Evolutionary conservation across 805 yeast species (phyloP), one percentile per base, ranked within the genome.

Genomic region (Zygotorulaspora florentina): DNA sequence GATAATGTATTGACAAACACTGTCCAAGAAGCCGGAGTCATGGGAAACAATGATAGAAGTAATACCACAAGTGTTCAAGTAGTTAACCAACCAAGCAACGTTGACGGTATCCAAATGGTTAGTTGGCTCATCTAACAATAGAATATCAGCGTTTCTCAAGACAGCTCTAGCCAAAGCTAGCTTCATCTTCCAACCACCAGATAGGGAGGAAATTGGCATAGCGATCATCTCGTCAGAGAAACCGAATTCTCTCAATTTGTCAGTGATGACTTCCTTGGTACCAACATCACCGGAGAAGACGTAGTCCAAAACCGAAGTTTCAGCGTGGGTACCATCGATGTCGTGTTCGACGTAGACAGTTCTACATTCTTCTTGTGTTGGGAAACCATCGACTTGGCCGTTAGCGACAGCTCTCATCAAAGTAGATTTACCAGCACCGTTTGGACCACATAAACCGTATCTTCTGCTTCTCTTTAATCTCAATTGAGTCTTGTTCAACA

Each of bases 141-240:
- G 80, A 70, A 91, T 93, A 75, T 87, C 96, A 68, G 99, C 98
- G 77, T 90, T 90, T 82, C 87, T 87, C 77, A 91, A 83, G 68
- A 91, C 97, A 69, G 99, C 99, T 79, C 97, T 88, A 65, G 99
- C 98, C 68, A 91, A 82, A 71, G 98, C 98, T 74, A 91, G 83
- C 79, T 93, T 93, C 99, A 91, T 91, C 85, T 93, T 93, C 99
- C 99, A 91, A 83, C 99, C 99, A 85, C 99, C 99, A 69, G 99
- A 93, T 64, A 93, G 81, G 57, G 97, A 87, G 69, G 88, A 82
- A 72, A 91, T 91, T 68, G 97, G 95, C 95, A 85, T 87, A 56
- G 67, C 70, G 67, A 85, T 82, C 96, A 91, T 93, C 69, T 84
- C 96, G 50, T 87, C 91, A 63, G 93, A 66, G 90, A 93, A 93